Conservation (phyloP, 192 early-diverging fungal genomes). For the Funneliformis mosseae region DNA sequence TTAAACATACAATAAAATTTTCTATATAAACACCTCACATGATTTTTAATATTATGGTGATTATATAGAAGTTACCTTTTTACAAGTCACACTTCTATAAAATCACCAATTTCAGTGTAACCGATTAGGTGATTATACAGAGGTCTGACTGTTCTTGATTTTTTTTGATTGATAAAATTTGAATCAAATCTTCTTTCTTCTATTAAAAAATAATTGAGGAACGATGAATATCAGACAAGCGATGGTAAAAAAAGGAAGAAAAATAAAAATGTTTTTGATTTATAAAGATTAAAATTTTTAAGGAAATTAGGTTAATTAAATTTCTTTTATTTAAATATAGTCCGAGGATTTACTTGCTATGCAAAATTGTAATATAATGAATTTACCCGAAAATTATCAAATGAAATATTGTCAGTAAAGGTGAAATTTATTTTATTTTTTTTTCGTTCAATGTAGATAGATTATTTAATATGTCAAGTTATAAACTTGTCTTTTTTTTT, state of each 20-base stretch:
- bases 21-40: no score
- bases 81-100: no score
- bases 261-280: no score
- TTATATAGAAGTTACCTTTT: no score
- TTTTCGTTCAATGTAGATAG: neutral
- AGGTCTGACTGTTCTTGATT: no score
- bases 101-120: no score
- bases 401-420: conserved; percentile 92
- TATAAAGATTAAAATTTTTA: no score
- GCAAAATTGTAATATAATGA: conserved; percentile 96
- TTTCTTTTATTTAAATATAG: conserved; percentile 41
- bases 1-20: no score
- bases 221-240: conserved; percentile 74
- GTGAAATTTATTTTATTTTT: neutral
- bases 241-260: conserved; percentile 49
- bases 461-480: neutral
- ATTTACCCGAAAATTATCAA: conserved; percentile 99
- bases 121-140: no score
- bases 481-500: neutral
- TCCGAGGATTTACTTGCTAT: conserved; percentile 87
- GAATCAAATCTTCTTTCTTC: neutral
- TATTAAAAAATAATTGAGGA: neutral
- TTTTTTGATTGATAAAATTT: no score
- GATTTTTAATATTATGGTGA: no score
- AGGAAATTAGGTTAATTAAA: neutral